Base-by-base conservation (phyloP, 768 basidiomycete genomes). In the Strobilomyces dryophilus region DNA sequence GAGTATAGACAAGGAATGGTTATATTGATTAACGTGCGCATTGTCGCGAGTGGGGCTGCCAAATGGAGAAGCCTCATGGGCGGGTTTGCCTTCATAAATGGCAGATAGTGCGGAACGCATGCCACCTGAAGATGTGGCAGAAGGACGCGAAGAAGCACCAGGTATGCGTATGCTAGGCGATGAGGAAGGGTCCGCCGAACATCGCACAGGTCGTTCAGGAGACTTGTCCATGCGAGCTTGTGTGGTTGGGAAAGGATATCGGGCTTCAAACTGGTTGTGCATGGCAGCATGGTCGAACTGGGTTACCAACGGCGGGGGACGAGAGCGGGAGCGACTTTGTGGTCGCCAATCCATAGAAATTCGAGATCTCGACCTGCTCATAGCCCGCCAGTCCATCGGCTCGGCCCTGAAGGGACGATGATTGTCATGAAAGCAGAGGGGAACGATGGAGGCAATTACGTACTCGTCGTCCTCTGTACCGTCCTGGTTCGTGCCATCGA, bases 311-410 rank as follows among this genome's bases (percentile, higher is more conserved):
- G 83, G 81, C 29, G 87, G 83, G 18, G 87, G 85, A 35, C 91
- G 80, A 41, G 88, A 89, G 49, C 87, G 82, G 29, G 89, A 90
- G 50, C 87, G 84, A 70, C 82, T 85, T 48, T 83, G 72, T 32
- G 89, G 85, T 52, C 86, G 77, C 92, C 92, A 94, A 68, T 95
- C 92, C 89, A 95, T 92, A 20, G 89, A 85, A 61, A 87, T 85
- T 21, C 93, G 83, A 14, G 93, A 95, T 62, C 92, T 81, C 24
- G 93, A 95, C 57, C 93, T 80, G 70, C 92, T 94, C 67, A 92
- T 83, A 31, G 89, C 85, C 45, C 92, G 79, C 94, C 93, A 97
- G 65, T 95, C 94, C 93, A 97, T 97, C 26, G 84, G 73, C 42
- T 80, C 79, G 49, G 76, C 74, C 54, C 85, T 63, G 50, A 42